phyloP scores from a whole-genome alignment of 192 early-diverging fungal genomes.

The Entrophospora sp. region DNA sequence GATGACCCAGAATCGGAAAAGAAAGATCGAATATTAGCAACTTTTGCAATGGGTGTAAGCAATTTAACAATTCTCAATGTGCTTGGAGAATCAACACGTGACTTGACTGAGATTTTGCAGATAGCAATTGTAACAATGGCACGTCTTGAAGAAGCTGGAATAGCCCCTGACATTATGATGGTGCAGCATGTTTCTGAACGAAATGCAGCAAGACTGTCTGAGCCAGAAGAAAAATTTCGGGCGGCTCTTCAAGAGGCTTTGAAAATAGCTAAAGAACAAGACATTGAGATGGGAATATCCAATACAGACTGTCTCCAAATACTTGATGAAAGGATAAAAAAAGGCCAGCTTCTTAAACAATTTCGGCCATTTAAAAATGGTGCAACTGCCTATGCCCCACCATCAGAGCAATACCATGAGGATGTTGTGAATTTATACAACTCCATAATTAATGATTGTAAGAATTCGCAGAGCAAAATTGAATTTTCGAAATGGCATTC shows the following conservation, averaged over 20 bases:
- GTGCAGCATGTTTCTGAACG: slow-evolving; percentile 19
- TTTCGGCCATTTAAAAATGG: slow-evolving; percentile 11
- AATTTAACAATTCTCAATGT: slow-evolving; percentile 19
- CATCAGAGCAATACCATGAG: slow-evolving; percentile 12
- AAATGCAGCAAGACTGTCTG: background rate
- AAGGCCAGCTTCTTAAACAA: slow-evolving; percentile 7
- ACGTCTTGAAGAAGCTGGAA: slow-evolving; percentile 18
- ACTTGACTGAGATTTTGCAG: slow-evolving; percentile 19
- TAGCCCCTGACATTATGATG: slow-evolving; percentile 20
- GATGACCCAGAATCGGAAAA: slow-evolving; percentile 12
- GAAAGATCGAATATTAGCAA: slow-evolving; percentile 19
- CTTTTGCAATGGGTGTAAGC: slow-evolving; percentile 20
- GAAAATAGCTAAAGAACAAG: slow-evolving; percentile 9
- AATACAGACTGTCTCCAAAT: background rate
- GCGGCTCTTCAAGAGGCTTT: slow-evolving; percentile 12
- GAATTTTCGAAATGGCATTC: background rate
- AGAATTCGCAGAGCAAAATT: slow-evolving; percentile 6
- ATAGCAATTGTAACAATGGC: slow-evolving; percentile 21
- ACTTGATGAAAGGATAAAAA: background rate
- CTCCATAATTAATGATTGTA: background rate
- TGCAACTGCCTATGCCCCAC: slow-evolving; percentile 12
- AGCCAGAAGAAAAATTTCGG: slow-evolving; percentile 5
- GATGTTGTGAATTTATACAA: slow-evolving; percentile 1
- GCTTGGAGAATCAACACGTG: slow-evolving; percentile 15
- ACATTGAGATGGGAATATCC: slow-evolving; percentile 11